Conservation (phyloP, 169 alveolate genomes). For the Eimeria sp. region DNA sequence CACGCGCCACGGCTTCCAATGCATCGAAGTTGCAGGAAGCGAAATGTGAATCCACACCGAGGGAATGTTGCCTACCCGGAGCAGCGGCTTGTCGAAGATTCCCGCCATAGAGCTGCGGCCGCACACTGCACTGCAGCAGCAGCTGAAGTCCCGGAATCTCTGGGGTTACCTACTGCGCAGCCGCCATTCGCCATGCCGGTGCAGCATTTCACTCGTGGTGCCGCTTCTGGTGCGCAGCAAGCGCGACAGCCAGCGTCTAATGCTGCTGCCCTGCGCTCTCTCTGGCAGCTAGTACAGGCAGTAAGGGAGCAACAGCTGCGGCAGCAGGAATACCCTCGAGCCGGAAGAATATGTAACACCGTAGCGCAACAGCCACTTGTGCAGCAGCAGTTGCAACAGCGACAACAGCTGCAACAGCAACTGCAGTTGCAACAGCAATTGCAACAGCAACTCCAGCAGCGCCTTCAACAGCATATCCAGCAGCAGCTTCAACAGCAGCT, state of each 20-base stretch:
- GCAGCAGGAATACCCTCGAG: slow-evolving; percentile 10
- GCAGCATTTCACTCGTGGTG: neutral
- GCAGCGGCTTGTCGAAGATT: neutral
- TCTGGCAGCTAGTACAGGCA: slow-evolving; percentile 51
- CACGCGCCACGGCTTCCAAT: slow-evolving; percentile 18
- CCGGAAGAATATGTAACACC: neutral
- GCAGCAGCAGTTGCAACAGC: slow-evolving; percentile 63
- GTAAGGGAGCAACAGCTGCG: slow-evolving; percentile 31
- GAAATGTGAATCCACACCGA: neutral
- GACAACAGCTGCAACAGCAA: slow-evolving; percentile 42
- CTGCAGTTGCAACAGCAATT: slow-evolving; percentile 27
- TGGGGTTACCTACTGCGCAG: slow-evolving; percentile 36
- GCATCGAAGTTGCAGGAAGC: slow-evolving; percentile 19
- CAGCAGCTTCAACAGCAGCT: slow-evolving; percentile 38
- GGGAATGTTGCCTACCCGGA: slow-evolving; percentile 5
- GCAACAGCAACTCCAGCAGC: slow-evolving; percentile 26
- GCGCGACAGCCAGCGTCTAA: neutral
- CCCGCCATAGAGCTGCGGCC: neutral
- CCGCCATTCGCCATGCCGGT: neutral
- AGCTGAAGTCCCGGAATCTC: neutral
- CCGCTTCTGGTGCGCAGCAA: neutral
- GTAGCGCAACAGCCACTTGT: neutral
- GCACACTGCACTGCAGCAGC: neutral
- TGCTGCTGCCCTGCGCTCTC: neutral
- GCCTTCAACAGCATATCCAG: slow-evolving; percentile 30